Base-by-base conservation (phyloP, 2,329 filamentous ascomycete species). In the Neopestalotiopsis sp. region DNA sequence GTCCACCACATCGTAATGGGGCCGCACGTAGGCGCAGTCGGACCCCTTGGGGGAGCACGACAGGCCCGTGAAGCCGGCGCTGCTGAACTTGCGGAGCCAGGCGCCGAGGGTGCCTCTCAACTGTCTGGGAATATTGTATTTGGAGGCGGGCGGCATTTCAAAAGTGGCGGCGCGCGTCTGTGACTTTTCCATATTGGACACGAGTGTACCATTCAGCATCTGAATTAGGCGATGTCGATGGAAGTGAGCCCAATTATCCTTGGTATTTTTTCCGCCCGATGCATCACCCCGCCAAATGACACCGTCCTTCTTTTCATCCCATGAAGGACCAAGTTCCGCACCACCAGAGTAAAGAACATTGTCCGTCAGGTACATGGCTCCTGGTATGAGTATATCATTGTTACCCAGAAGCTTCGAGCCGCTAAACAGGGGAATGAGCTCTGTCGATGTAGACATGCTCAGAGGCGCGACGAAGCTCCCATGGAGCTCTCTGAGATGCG, bases 211-310 rank as follows among this genome's bases (percentile, higher is more conserved):
- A 73, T 94, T 93, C 62, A 91, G 81, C 89, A 93, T 91, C 69
- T 89, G 84, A 32, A 93, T 82, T 69, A 93, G 88, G 4, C 91
- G 89, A 73, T 92, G 91, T n/a, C 91, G 89, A 70, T 93, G 91
- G 73, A 92, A 92, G 45, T 88, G 86, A 42, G 84, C 84, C 91
- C 91, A 94, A 70, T 87, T 91, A 59, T 88, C 76, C n/a, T 75
- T 74, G 68, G 79, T 80, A 60, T 84, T 78, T 34, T 83, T 81
- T 1, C 89, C 90, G 3, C 90, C 90, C 7, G 89, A 90, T 3
- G 88, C 89, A 2, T 88, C 87, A 60, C 90, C 90, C 49, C 90
- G 88, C 90, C 90, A 92, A 45, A 91, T 80, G 60, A 90, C 79
- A 3, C 79, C 81, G 67, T 87, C 82, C 34, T 80, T 79, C 78